Evolutionary conservation across 2,329 filamentous ascomycete species (phyloP).

Genomic region (Emergomyces orientalis): DNA sequence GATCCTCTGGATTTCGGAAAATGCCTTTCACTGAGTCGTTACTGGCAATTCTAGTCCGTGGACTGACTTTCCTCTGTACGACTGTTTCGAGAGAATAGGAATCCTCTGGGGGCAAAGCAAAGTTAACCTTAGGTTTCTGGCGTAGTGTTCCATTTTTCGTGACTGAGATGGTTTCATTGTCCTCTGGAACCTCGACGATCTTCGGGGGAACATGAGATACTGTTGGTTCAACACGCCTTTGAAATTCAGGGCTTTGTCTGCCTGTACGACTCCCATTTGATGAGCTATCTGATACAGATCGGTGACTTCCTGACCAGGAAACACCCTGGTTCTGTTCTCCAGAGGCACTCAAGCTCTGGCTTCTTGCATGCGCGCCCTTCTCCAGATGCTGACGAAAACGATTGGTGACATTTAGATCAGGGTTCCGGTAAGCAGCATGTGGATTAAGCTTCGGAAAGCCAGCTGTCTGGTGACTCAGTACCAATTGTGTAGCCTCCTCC

Average conservation of each 20-base stretch:
- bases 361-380: constrained; percentile 38
- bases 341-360: constrained; percentile 27
- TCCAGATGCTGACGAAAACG: constrained; percentile 37
- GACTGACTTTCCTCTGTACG: constrained; percentile 14
- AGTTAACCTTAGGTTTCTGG: constrained; percentile 34
- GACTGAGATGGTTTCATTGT: constrained; percentile 8
- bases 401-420: constrained; percentile 26
- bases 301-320: constrained; percentile 7
- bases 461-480: constrained; percentile 54
- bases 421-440: constrained; percentile 39
- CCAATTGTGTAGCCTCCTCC: constrained; percentile 54
- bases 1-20: constrained; percentile 51
- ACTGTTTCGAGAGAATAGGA: constrained; percentile 10
- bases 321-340: constrained; percentile 1
- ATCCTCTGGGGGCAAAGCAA: constrained; percentile 29
- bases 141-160: constrained; percentile 22
- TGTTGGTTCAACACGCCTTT: neutral
- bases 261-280: constrained; percentile 14
- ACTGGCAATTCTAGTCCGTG: constrained; percentile 27
- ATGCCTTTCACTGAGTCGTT: constrained; percentile 39
- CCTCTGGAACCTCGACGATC: constrained; percentile 4
- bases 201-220: neutral
- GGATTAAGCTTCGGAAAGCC: constrained; percentile 42
- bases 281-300: constrained; percentile 16
- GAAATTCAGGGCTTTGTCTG: constrained; percentile 10